Conservation (phyloP, 2,329 filamentous ascomycete genomes). For the Hypocrella siamensis region DNA sequence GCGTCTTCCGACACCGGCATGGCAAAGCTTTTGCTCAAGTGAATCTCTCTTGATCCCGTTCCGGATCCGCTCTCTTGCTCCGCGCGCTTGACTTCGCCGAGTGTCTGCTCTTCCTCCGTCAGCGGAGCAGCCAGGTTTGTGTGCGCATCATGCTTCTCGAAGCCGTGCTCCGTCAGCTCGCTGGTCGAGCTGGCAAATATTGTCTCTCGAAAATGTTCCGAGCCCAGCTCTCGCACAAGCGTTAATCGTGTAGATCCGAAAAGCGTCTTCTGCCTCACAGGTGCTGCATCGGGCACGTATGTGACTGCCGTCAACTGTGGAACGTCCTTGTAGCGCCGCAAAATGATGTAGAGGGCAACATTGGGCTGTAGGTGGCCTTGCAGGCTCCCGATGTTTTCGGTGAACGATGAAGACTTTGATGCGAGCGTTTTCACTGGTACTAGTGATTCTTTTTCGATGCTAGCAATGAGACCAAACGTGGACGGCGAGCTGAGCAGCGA, state of each 20-base stretch:
- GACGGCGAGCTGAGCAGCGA: conserved; percentile 43
- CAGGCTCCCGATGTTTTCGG: conserved; percentile 46
- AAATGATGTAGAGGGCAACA: conserved; percentile 57
- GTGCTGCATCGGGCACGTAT: conserved; percentile 64
- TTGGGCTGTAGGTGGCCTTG: conserved; percentile 47
- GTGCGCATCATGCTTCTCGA: conserved; percentile 58
- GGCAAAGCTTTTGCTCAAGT: conserved; percentile 38
- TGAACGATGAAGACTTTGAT: conserved; percentile 40
- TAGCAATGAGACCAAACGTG: conserved; percentile 56
- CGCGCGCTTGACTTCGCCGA: conserved; percentile 58
- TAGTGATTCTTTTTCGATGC: conserved; percentile 54
- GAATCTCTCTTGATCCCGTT: conserved; percentile 43
- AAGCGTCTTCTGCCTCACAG: conserved; percentile 75
- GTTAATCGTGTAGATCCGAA: conserved; percentile 67
- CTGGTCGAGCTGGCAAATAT: conserved; percentile 55
- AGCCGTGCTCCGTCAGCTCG: conserved; percentile 55
- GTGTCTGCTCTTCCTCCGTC: conserved; percentile 60
- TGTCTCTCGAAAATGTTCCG: conserved; percentile 63
- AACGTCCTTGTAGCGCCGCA: conserved; percentile 46
- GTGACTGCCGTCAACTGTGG: conserved; percentile 55
- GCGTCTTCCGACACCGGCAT: conserved; percentile 50
- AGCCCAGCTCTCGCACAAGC: conserved; percentile 59
- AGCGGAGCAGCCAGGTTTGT: conserved; percentile 49
- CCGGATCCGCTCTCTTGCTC: conserved; percentile 61
- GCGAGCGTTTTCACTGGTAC: conserved; percentile 41